Conservation (phyloP, 495 filamentous ascomycete genomes). For the Penicillium soppii region DNA sequence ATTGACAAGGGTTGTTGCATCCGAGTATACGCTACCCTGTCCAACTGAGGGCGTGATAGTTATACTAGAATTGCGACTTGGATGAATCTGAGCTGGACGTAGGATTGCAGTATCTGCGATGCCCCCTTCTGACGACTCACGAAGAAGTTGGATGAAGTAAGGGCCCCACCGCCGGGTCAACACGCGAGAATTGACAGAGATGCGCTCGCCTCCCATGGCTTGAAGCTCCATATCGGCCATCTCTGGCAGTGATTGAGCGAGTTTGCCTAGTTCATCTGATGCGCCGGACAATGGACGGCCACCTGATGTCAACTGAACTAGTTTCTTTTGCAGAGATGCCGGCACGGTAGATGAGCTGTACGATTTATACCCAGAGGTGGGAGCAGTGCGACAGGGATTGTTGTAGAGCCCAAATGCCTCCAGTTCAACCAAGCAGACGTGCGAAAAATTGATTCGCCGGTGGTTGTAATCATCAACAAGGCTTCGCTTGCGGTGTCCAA, state of each 20-base stretch:
- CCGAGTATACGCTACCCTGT: constrained; percentile 59
- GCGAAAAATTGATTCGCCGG: constrained; percentile 93
- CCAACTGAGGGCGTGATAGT: constrained; percentile 77
- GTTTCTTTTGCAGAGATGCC: constrained; percentile 54
- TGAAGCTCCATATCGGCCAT: constrained; percentile 97
- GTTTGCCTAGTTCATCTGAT: constrained; percentile 81
- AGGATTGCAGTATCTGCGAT: constrained; percentile 54
- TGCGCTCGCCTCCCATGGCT: constrained; percentile 82
- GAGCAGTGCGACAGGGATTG: constrained; percentile 75
- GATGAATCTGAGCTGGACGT: constrained; percentile 41
- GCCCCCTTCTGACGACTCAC: constrained; percentile 60
- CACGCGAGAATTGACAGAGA: constrained; percentile 89
- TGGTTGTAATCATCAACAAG: constrained; percentile 99
- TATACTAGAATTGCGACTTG: constrained; percentile 73
- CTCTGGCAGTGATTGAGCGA: constrained; percentile 74
- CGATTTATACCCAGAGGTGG: constrained; percentile 77
- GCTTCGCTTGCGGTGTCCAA: constrained; percentile 88
- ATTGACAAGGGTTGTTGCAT: constrained; percentile 56
- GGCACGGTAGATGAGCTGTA: constrained; percentile 68
- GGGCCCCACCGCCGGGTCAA: constrained; percentile 88
- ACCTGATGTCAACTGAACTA: constrained; percentile 63
- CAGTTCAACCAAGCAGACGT: constrained; percentile 92
- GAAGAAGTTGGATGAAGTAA: constrained; percentile 87
- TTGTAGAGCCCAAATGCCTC: constrained; percentile 97
- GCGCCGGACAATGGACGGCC: constrained; percentile 66